These are phyloP conservation scores for Paramecium sexaurelia DNA, from an alignment of 73 alveolate genomes.

Conservation along the genomic window DNA sequence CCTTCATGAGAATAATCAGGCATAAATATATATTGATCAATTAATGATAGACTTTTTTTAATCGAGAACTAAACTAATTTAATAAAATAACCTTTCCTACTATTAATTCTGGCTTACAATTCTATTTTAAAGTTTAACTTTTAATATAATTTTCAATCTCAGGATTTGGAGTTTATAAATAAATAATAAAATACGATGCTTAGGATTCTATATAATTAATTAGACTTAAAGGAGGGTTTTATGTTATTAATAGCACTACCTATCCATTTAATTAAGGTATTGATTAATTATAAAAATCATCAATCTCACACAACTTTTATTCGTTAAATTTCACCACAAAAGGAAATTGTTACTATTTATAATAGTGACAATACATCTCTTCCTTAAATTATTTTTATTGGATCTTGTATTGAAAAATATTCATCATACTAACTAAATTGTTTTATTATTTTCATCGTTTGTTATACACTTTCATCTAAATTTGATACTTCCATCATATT, in stretches of 20 bases:
- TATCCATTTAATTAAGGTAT: background rate
- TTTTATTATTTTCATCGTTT: background rate
- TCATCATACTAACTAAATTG: background rate
- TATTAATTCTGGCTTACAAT: background rate
- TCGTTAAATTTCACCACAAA: slow-evolving; percentile 10
- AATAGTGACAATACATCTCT: background rate
- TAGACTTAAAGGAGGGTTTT: background rate
- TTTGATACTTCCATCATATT: slow-evolving; percentile 33
- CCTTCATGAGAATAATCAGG: slow-evolving; percentile 8
- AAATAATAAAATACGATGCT: background rate
- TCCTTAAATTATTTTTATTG: background rate
- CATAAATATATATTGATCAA: background rate
- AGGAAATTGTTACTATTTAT: background rate
- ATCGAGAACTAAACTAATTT: background rate
- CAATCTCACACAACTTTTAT: background rate
- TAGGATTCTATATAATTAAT: background rate
- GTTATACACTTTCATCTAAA: slow-evolving; percentile 4
- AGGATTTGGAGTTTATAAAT: background rate
- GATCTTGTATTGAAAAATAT: slow-evolving; percentile 12
- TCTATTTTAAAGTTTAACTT: background rate
- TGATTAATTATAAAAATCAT: background rate
- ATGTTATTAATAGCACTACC: background rate
- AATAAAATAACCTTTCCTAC: background rate
- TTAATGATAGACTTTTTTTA: background rate
- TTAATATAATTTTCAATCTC: background rate